Evolutionary conservation across 345 rosid species (phyloP).

Genomic region (Nephelium lappaceum): DNA sequence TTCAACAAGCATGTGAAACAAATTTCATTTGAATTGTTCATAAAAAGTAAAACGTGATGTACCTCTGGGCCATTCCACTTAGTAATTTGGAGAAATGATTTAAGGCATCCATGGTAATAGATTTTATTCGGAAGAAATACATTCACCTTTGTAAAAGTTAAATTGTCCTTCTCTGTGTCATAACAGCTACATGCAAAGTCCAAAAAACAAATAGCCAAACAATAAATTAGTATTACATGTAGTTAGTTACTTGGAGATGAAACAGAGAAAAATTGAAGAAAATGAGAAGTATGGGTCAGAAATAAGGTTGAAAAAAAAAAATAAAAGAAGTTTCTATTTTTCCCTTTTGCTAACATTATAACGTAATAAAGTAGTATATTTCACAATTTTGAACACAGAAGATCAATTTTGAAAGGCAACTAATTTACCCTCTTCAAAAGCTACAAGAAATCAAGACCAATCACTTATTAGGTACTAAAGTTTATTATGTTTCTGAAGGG

Average conservation of each 20-base stretch:
- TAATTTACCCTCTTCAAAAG: not conserved
- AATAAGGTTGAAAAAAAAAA: not conserved
- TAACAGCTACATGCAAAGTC: constrained; percentile 62
- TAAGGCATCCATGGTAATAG: constrained; percentile 93
- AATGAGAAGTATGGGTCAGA: not conserved
- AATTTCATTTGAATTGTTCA: not conserved
- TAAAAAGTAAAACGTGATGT: constrained; percentile 22
- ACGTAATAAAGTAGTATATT: not conserved
- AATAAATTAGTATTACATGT: not conserved
- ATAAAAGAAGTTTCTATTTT: not conserved
- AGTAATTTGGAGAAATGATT: constrained; percentile 86
- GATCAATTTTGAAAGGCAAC: not conserved
- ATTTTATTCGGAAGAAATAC: constrained; percentile 68
- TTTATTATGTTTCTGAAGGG: not conserved
- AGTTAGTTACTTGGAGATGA: not conserved
- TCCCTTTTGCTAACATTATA: too few relatives aligned
- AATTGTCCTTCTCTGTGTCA: constrained; percentile 81
- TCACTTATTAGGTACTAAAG: not conserved
- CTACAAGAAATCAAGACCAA: not conserved
- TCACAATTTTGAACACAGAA: not conserved
- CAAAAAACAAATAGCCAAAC: constrained; percentile 22
- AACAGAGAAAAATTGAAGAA: not conserved
- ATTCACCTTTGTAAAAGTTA: constrained; percentile 88
- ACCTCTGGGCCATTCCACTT: constrained; percentile 99
- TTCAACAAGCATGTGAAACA: constrained; percentile 13